These are phyloP conservation scores for Carex scoparia DNA, from an alignment of 176 grass and related monocot species.

Conservation along the genomic window DNA sequence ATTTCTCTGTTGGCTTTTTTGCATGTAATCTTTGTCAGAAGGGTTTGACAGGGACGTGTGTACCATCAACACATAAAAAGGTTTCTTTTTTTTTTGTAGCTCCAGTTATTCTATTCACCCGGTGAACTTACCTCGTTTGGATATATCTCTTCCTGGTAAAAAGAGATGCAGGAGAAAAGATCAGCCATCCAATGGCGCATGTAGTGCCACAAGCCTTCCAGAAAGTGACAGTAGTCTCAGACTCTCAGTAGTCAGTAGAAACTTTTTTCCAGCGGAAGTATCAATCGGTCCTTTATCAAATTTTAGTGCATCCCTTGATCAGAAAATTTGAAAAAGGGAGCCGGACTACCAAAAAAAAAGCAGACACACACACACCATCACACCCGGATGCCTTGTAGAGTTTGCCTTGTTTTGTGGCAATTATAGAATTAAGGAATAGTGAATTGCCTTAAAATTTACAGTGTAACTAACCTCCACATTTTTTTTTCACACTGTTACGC, in stretches of 20 bases:
- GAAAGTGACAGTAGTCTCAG: too few relatives aligned
- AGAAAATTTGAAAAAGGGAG: too few relatives aligned
- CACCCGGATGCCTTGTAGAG: neutral
- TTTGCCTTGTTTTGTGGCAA: neutral
- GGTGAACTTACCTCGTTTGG: conserved; percentile 9
- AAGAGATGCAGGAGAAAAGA: neutral
- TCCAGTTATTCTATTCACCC: conserved; percentile 11
- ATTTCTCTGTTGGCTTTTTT: conserved; percentile 20
- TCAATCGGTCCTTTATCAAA: neutral
- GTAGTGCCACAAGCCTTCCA: neutral
- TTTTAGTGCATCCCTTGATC: too few relatives aligned
- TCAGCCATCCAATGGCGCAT: neutral
- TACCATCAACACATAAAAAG: conserved; percentile 6
- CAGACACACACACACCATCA: too few relatives aligned
- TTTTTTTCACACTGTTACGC: neutral
- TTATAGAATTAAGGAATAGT: neutral
- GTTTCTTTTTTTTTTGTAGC: neutral
- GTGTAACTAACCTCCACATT: too few relatives aligned
- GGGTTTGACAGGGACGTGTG: neutral
- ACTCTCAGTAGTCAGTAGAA: too few relatives aligned
- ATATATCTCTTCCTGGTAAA: neutral
- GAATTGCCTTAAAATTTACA: neutral
- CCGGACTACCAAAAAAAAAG: too few relatives aligned
- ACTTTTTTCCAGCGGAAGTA: too few relatives aligned
- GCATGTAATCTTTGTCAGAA: conserved; percentile 31